Evolutionary conservation across 352 stramenopile species (phyloP).

Genomic region (Globisporangium splendens): DNA sequence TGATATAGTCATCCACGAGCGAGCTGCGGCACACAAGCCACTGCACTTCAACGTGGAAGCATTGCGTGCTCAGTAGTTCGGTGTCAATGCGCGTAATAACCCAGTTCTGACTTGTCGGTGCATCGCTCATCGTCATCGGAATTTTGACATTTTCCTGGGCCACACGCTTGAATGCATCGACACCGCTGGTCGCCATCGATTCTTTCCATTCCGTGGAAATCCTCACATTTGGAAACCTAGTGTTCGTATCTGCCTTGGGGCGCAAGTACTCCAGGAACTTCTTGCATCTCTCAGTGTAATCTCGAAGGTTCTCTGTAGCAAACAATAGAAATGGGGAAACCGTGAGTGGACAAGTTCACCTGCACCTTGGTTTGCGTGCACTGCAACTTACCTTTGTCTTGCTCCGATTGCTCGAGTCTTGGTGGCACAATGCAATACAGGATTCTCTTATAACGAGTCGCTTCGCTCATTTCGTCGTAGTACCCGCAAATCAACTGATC

Average conservation of each 20-base stretch:
- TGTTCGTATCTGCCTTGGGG: constrained; percentile 50
- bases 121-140: constrained; percentile 55
- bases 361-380: too few species aligned
- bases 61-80: constrained; percentile 55
- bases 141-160: constrained; percentile 70
- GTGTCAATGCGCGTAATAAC: constrained; percentile 75
- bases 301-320: constrained; percentile 40
- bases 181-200: constrained; percentile 38
- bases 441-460: constrained; percentile 77
- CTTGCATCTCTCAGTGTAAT: constrained; percentile 57
- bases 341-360: too few species aligned
- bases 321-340: not conserved
- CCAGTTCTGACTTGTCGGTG: constrained; percentile 79
- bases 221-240: constrained; percentile 51
- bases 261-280: constrained; percentile 74
- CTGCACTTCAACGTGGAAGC: constrained; percentile 83
- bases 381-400: constrained; percentile 20
- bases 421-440: constrained; percentile 71
- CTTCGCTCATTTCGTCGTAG: constrained; percentile 84
- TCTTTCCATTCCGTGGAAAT: constrained; percentile 49
- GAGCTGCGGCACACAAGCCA: constrained; percentile 83
- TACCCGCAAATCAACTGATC: constrained; percentile 86
- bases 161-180: constrained; percentile 64
- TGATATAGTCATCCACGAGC: constrained; percentile 79
- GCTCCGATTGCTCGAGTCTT: constrained; percentile 24